These are phyloP conservation scores for Coelastrella sp. DNA, from an alignment of 139 green algal genomes.

Conservation along the genomic window DNA sequence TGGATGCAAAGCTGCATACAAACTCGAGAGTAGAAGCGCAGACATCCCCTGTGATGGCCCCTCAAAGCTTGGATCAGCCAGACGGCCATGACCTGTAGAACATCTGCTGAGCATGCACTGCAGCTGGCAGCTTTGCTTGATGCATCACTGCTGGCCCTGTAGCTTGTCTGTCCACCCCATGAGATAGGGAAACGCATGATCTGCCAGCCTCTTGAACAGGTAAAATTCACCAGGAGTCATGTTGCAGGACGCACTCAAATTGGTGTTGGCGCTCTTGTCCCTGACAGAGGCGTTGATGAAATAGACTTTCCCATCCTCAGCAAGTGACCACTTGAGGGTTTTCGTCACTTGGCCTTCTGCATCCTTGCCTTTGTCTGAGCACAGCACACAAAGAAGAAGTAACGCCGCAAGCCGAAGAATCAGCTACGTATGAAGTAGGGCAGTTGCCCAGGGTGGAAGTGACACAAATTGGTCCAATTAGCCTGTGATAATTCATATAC, in stretches of 20 bases:
- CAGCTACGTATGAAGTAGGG: too few species aligned
- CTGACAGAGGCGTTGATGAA: constrained; percentile 10
- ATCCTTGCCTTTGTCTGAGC: neutral
- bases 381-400: neutral
- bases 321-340: constrained; percentile 21
- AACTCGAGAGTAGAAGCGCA: too few species aligned
- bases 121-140: neutral
- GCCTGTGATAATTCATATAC: too few species aligned
- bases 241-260: neutral
- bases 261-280: neutral
- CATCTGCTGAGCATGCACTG: neutral
- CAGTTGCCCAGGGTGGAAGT: too few species aligned
- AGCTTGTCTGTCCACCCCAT: constrained; percentile 15
- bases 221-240: constrained; percentile 17
- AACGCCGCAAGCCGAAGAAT: too few species aligned
- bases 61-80: too few species aligned
- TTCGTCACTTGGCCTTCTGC: constrained; percentile 11
- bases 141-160: neutral
- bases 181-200: neutral
- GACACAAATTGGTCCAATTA: too few species aligned
- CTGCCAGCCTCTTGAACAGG: constrained; percentile 14
- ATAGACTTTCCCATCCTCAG: constrained; percentile 10
- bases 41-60: too few species aligned
- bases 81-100: too few species aligned
- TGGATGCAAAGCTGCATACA: too few species aligned